A percentile compares a stretch with the other conserved stretches of the same genome.
phyloP scores from a whole-genome alignment of 371 early-diverging fungal genomes.

The Capillidium heterosporum region DNA sequence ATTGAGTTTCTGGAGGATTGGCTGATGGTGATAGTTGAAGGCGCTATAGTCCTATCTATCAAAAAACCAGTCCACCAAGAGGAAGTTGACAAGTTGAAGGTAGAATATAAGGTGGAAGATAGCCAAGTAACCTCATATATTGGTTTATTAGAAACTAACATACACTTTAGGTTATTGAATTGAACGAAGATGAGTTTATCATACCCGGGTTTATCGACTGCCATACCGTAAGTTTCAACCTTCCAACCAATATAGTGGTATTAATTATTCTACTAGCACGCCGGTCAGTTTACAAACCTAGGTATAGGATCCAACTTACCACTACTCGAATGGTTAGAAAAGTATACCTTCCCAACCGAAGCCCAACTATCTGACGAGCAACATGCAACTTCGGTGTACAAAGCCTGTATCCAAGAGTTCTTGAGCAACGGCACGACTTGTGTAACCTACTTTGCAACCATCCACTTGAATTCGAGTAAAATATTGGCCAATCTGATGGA shows the following conservation, averaged over 20 bases:
- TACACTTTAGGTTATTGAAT: slow-evolving; percentile 18
- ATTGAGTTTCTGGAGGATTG: too few relatives aligned
- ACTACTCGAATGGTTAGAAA: slow-evolving; percentile 73
- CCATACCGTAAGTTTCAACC: slow-evolving; percentile 38
- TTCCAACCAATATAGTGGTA: background rate
- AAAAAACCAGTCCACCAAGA: too few relatives aligned
- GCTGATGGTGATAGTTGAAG: too few relatives aligned
- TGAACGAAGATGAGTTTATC: slow-evolving; percentile 42
- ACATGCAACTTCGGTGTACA: slow-evolving; percentile 45
- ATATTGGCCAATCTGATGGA: slow-evolving; percentile 45
- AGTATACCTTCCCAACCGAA: slow-evolving; percentile 74
- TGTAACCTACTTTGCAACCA: slow-evolving; percentile 79
- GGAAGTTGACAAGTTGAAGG: too few relatives aligned
- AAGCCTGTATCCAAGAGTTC: slow-evolving; percentile 37
- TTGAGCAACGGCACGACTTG: slow-evolving; percentile 68
- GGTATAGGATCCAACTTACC: slow-evolving; percentile 79
- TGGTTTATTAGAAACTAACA: too few relatives aligned
- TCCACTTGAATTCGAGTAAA: slow-evolving; percentile 54
- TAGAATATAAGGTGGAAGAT: too few relatives aligned
- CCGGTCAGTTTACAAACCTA: slow-evolving; percentile 79
- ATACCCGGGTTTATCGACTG: slow-evolving; percentile 82
- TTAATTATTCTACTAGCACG: slow-evolving; percentile 30
- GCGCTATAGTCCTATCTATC: too few relatives aligned
- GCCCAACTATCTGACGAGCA: slow-evolving; percentile 32
- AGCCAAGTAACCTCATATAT: too few relatives aligned